Evolutionary conservation across 495 filamentous ascomycete species (phyloP), one percentile per base, ranked within the genome.

Genomic region (Penicillium soppii): DNA sequence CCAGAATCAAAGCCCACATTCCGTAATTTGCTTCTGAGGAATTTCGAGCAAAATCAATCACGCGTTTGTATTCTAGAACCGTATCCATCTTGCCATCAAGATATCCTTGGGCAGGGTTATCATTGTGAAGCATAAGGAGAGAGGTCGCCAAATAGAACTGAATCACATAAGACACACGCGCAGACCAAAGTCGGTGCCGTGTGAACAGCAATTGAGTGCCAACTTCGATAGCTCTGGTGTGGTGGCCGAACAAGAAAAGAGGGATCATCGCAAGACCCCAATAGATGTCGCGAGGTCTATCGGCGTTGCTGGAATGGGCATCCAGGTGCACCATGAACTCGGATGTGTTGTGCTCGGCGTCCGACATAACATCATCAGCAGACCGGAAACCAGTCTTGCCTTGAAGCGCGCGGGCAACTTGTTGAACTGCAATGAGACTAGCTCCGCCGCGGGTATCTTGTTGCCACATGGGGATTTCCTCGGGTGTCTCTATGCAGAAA

Each of bases 11-110:
- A 3, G 85, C 83, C 87, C 88, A 94, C 57, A 84, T 77, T 20
- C 85, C 70, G 62, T 95, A 95, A 62, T 95, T 96, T 43, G 88
- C 82, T 59, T 87, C 79, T 35, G 83, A 89, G 22, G 88, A 74
- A 19, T 68, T 67, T 47, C 86, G 74, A 72, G 85, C 89, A 54
- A 82, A 80, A 53, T 85, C 83, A 27, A 95, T 84, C 62, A 82
- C 79, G 25, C 77, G 74, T 54, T 85, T 82, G 21, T 87, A 79
- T 48, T 75, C 54, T 26, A 74, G 53, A 0, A 88, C 75, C 12
- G 74, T 78, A 10, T 83, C 69, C 40, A 85, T 61, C n/a, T 82
- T 65, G 21, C 79, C 75, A 12, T 77, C 69, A 33, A 78, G 70
- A 54, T 82, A 76, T 13, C 72, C 69, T 16, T 73, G 66, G 3